Evolutionary conservation across 1,139 yeast genomes (phyloP), one percentile per base, ranked within the genome.

Genomic region (Hemisphaericaspora xylanilytica): DNA sequence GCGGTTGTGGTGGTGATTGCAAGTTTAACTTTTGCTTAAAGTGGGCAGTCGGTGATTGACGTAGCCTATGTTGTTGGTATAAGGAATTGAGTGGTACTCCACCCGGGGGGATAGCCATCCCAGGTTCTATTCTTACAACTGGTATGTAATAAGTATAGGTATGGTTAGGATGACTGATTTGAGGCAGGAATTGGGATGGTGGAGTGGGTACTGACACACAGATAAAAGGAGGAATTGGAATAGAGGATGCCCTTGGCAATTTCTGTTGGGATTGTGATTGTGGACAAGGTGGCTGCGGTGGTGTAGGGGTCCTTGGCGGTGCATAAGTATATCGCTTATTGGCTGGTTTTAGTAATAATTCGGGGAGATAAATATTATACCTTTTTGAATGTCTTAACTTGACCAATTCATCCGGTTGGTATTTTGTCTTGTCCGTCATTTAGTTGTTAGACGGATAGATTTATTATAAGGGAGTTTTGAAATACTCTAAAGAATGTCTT

Each of bases 81-180:
- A 35, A 16, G 24, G 35, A 20, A 24, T 29, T 18, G 22, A 39
- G 25, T 6, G 52, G 51, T 15, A 56, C 45, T 1, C 63, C 65
- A 3, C 65, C 65, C 1, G 44, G 42, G 11, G 67, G 67, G 8
- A 60, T 39, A 3, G 44, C 45, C 49, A 46, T 47, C 3, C 65
- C 65, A 5, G 58, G 56, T 8, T 52, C 56, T 2, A 61, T 37
- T 28, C 51, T 43, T n/a, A 61, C 42, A 4, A 45, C 33, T 10
- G 47, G 47, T 17, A 43, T 34, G 13, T 32, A 34, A 28, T 28
- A 21, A 6, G 13, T 33, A 10, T 29, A 22, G 14, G 5, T 21
- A 16, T 16, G 32, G 32, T 12, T 13, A n/a, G 12, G 17, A 15
- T 27, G 16, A 12, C 35, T 35, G 32, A 11, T 16, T 18, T 3